phyloP scores from a whole-genome alignment of 305 asterid species.

The Fraxinus paxiana region DNA sequence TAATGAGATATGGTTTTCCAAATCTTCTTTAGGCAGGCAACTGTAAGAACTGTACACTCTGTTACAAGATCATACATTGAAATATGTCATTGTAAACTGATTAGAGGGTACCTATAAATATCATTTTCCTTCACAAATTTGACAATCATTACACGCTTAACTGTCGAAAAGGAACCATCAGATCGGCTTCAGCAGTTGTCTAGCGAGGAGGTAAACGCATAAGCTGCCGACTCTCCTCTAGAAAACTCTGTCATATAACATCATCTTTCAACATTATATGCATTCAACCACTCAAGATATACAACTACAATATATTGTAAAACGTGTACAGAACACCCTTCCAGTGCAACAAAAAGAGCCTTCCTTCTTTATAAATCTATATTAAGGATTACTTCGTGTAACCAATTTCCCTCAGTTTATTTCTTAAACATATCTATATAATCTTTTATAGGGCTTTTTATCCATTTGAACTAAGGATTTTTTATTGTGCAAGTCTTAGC shows the following conservation, averaged over 20 bases:
- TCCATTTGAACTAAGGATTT: not conserved
- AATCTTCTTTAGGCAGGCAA: constrained; percentile 7
- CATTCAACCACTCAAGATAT: constrained; percentile 8
- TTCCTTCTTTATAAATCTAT: not conserved
- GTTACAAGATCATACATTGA: constrained; percentile 14
- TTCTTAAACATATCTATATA: not conserved
- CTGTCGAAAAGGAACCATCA: constrained; percentile 93
- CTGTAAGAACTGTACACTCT: not conserved
- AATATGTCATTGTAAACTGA: constrained; percentile 4
- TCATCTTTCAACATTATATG: constrained; percentile 22
- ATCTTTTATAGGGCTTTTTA: not conserved
- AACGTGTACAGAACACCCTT: constrained; percentile 7
- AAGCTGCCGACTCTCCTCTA: constrained; percentile 94
- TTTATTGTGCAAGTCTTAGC: not conserved
- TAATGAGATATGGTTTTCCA: constrained; percentile 7
- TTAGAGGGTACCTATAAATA: constrained; percentile 17
- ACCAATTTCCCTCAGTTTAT: not conserved
- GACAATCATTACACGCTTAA: constrained; percentile 43
- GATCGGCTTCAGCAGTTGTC: constrained; percentile 98
- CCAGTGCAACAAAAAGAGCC: not conserved
- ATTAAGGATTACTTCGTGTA: constrained; percentile 6
- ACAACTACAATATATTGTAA: not conserved
- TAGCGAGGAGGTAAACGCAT: constrained; percentile 98
- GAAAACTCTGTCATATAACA: constrained; percentile 70
- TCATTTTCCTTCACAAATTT: constrained; percentile 5